phyloP scores from a whole-genome alignment of 768 basidiomycete species.

The Russula virescens region DNA sequence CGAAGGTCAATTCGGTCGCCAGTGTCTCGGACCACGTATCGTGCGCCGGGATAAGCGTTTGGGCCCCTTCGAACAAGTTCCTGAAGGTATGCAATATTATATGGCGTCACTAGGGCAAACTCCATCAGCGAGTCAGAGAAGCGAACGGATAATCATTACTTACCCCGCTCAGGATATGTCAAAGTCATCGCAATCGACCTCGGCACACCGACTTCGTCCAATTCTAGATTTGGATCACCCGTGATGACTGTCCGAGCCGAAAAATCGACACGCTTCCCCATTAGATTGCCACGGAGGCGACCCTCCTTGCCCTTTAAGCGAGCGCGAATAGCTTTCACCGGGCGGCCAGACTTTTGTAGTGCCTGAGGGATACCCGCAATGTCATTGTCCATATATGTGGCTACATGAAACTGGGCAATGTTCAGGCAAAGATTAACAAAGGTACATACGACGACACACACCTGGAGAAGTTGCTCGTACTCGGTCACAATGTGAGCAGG shows the following conservation, averaged over 20 bases:
- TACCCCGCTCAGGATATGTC: constrained; percentile 95
- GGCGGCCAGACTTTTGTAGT: constrained; percentile 93
- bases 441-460: constrained; percentile 32
- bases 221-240: constrained; percentile 92
- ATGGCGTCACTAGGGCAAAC: constrained; percentile 73
- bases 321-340: constrained; percentile 96
- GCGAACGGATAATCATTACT: constrained; percentile 22
- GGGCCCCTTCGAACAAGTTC: constrained; percentile 95
- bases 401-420: constrained; percentile 82
- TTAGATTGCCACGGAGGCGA: constrained; percentile 92
- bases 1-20: constrained; percentile 95
- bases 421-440: not conserved
- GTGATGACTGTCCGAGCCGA: constrained; percentile 99
- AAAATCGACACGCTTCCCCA: constrained; percentile 99
- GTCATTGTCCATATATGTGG: constrained; percentile 99
- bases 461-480: constrained; percentile 94
- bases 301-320: constrained; percentile 99
- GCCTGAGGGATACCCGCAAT: constrained; percentile 98
- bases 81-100: constrained; percentile 92
- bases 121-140: constrained; percentile 13
- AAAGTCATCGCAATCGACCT: constrained; percentile 94
- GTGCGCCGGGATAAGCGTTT: constrained; percentile 89
- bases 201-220: constrained; percentile 97
- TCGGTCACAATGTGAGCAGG: constrained; percentile 94
- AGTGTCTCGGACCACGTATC: constrained; percentile 95